A percentile compares a stretch with the other conserved stretches of the same genome.
phyloP scores from a whole-genome alignment of 2,329 filamentous ascomycete species.

The Alternaria angustiovoidea region DNA sequence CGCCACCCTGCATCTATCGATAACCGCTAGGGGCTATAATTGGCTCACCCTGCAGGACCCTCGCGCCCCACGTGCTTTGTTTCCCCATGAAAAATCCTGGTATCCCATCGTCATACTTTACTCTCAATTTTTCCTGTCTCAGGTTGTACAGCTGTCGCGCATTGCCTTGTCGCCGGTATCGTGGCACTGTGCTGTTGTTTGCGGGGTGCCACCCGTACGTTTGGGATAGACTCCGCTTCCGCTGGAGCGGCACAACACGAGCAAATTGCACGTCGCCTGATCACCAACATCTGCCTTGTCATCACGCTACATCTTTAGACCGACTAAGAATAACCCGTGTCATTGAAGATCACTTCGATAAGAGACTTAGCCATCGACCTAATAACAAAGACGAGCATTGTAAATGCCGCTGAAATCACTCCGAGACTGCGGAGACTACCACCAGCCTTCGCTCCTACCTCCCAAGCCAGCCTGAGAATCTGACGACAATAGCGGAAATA shows the following conservation, averaged over 20 bases:
- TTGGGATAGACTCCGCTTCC: neutral
- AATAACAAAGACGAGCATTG: neutral
- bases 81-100: neutral
- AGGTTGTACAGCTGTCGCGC: neutral
- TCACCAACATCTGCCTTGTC: conserved; percentile 4
- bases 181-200: neutral
- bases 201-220: neutral
- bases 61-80: conserved; percentile 5
- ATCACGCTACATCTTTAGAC: neutral
- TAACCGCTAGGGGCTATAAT: conserved; percentile 19
- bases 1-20: conserved; percentile 15
- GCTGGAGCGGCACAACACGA: neutral
- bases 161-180: neutral
- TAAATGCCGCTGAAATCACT: neutral
- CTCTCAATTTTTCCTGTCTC: neutral
- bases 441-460: too few species aligned
- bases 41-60: conserved; percentile 12
- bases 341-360: neutral
- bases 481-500: too few species aligned
- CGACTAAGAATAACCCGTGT: neutral
- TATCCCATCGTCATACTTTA: neutral
- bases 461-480: too few species aligned
- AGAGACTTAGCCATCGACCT: neutral
- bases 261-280: conserved; percentile 4
- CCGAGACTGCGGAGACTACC: neutral